Percentiles rank a stretch among this genome's conserved stretches.
Conservation (phyloP, 345 rosid genomes). For the Nephelium lappaceum region DNA sequence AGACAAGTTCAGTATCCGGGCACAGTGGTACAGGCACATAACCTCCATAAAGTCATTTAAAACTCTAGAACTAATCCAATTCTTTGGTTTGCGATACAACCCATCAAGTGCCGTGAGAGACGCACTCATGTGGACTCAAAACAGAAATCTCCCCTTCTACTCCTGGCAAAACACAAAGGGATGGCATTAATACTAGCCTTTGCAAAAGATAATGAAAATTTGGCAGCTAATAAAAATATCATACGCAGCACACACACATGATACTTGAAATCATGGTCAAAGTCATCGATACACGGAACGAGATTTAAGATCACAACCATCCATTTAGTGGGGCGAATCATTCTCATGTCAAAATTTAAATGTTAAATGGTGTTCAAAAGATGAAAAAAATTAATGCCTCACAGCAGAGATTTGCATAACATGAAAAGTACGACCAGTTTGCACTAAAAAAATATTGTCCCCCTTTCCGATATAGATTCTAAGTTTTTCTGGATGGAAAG, state of each 20-base stretch:
- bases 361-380: neutral
- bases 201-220: neutral
- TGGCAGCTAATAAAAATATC: neutral
- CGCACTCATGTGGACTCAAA: neutral
- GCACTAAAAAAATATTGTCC: neutral
- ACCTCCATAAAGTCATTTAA: too few species aligned
- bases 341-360: neutral
- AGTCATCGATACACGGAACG: neutral
- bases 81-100: neutral
- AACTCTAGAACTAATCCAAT: conserved; percentile 10
- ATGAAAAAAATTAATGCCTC: neutral
- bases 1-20: neutral
- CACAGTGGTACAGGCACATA: neutral
- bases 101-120: neutral
- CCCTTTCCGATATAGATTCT: neutral
- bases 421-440: neutral
- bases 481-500: neutral
- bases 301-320: neutral
- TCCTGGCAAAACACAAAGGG: conserved; percentile 22
- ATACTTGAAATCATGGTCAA: neutral
- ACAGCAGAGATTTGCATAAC: neutral
- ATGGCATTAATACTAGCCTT: conserved; percentile 9
- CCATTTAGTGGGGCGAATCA: neutral
- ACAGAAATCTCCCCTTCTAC: neutral
- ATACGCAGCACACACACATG: neutral